Evolutionary conservation across 257 asterid species (phyloP), one percentile per base, ranked within the genome.

Genomic region (Rehmannia glutinosa): DNA sequence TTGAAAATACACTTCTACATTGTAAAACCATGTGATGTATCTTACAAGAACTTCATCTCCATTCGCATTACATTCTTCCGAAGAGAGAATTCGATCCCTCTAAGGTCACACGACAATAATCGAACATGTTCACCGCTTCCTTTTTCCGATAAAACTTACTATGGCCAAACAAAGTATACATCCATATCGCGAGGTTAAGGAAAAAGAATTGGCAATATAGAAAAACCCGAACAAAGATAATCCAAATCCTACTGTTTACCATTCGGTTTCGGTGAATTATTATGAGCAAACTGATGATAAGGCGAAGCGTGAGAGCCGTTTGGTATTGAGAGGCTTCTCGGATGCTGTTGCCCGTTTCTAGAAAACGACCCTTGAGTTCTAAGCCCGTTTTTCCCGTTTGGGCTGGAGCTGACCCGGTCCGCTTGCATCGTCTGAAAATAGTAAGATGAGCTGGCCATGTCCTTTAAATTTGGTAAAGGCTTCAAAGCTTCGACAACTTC

Each of bases 401-500:
- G 85, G 75, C 82, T 74, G 16, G 76, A 35, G 19, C 64, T 53
- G 32, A 61, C 77, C 21, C 90, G 82, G 17, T 84, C 87, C 0
- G 75, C 68, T 41, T 82, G 87, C 82, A 75, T 60, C 0, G 87
- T 84, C 74, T 82, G 90, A 53, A 84, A 84, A 78, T 82, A 78
- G 78, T 81, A 84, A 6, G 90, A 84, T 2, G 90, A 84, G 79
- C 87, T 84, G 0, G 90, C 90, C 90, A 84, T 81, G 82, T 84
- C 90, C 73, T 84, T 84, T 38, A 84, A 85, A 75, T 59, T 73
- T 32, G 90, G 90, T 35, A 84, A 77, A 63, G 90, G 90, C 68
- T 81, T 84, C 68, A 84, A 57, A 59, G 75, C 87, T 36, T 84
- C 87, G n/a, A 81, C 87, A 2, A 81, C 87, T 73, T 84, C 85